Conservation (phyloP, 2,329 filamentous ascomycete species). For the Chaetomium olivaceum region DNA sequence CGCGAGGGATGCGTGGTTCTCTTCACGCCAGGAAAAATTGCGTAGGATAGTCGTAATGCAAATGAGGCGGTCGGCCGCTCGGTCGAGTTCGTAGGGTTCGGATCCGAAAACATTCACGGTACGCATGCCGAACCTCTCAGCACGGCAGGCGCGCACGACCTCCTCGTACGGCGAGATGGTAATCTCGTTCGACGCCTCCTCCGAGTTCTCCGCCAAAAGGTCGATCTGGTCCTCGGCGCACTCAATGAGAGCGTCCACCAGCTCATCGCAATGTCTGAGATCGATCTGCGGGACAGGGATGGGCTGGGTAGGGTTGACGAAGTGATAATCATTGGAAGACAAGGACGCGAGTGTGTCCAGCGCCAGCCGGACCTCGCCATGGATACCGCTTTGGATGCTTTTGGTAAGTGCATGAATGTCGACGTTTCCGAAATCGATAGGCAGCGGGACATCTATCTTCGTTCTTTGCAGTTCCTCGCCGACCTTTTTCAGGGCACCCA, state of each 20-base stretch:
- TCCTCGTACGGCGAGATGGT: constrained; percentile 85
- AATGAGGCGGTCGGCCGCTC: constrained; percentile 81
- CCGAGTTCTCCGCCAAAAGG: constrained; percentile 77
- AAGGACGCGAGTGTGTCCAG: constrained; percentile 72
- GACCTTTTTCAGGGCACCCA: constrained; percentile 63
- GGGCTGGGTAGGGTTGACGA: constrained; percentile 50
- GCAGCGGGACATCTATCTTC: constrained; percentile 72
- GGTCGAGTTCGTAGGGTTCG: constrained; percentile 76
- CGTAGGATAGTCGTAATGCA: constrained; percentile 90
- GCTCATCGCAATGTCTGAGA: constrained; percentile 77
- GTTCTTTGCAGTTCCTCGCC: constrained; percentile 66
- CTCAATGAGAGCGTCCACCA: constrained; percentile 84
- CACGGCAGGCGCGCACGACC: constrained; percentile 72
- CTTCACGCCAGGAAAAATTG: constrained; percentile 82
- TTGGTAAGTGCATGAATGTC: constrained; percentile 88
- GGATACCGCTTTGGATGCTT: constrained; percentile 86
- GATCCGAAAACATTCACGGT: constrained; percentile 75
- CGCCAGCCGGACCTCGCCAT: constrained; percentile 84
- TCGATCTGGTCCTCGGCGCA: constrained; percentile 89
- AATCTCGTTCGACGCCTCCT: constrained; percentile 84
- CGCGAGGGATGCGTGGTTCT: constrained; percentile 73
- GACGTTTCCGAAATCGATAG: constrained; percentile 80
- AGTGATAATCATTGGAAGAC: constrained; percentile 57
- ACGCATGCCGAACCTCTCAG: constrained; percentile 71
- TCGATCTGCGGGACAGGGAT: constrained; percentile 65